Percentiles rank a stretch among this genome's conserved stretches.
Conservation (phyloP, 2,329 filamentous ascomycete genomes). For the Fusarium tuaranense region DNA sequence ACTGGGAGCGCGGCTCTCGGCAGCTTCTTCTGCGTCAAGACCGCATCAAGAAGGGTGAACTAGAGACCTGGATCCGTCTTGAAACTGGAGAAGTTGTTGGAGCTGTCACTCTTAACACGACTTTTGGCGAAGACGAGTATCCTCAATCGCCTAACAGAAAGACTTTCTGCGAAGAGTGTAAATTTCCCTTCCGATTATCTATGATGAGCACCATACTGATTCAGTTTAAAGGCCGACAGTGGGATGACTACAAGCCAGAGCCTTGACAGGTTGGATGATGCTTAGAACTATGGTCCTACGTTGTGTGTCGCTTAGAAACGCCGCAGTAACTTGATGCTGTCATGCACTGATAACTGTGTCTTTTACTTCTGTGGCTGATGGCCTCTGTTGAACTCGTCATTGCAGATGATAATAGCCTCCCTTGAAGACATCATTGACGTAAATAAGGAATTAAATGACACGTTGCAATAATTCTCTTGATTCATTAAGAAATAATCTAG, state of each 20-base stretch:
- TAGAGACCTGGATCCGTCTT: slow-evolving; percentile 69
- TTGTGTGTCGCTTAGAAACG: neutral
- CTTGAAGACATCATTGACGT: too few species aligned
- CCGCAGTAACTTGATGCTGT: neutral
- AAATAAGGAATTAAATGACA: neutral
- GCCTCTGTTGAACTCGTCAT: too few species aligned
- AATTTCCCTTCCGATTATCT: neutral
- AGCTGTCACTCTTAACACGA: slow-evolving; percentile 63
- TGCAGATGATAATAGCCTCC: too few species aligned
- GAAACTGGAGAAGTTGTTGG: slow-evolving; percentile 63
- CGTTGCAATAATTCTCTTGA: neutral
- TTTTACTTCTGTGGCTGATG: too few species aligned
- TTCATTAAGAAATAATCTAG: neutral
- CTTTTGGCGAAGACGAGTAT: slow-evolving; percentile 66
- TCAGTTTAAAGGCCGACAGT: neutral
- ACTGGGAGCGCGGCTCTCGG: slow-evolving; percentile 67
- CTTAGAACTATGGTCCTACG: neutral
- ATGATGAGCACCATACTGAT: neutral
- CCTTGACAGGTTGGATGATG: neutral
- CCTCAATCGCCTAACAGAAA: slow-evolving; percentile 49
- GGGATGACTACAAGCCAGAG: slow-evolving; percentile 7
- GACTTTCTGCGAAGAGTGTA: slow-evolving; percentile 18
- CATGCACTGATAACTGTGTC: too few species aligned
- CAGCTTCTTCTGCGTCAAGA: slow-evolving; percentile 30
- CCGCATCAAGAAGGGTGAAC: slow-evolving; percentile 56